These are phyloP conservation scores for Phialophora verrucosa DNA, from an alignment of 2,329 filamentous ascomycete genomes.

Conservation along the genomic window DNA sequence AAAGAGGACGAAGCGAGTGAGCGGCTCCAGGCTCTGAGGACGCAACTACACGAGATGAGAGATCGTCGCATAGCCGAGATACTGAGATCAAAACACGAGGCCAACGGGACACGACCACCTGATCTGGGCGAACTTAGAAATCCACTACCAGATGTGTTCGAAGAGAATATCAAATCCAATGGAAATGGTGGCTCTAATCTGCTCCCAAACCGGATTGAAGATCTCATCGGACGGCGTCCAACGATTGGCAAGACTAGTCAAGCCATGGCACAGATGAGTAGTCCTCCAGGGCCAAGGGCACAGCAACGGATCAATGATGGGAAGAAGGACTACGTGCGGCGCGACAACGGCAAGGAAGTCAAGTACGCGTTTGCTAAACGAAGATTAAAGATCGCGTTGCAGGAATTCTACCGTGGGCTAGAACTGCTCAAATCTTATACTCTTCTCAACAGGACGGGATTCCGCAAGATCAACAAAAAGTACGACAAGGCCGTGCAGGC, in stretches of 20 bases:
- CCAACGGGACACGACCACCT: not conserved
- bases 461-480: slow-evolving; percentile 98
- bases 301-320: slow-evolving; percentile 41
- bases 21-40: slow-evolving; percentile 71
- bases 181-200: slow-evolving; percentile 41
- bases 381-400: slow-evolving; percentile 86
- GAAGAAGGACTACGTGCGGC: slow-evolving; percentile 58
- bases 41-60: slow-evolving; percentile 92
- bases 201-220: slow-evolving; percentile 47
- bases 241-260: slow-evolving; percentile 63
- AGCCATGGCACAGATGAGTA: slow-evolving; percentile 53
- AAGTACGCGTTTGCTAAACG: slow-evolving; percentile 86
- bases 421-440: slow-evolving; percentile 93
- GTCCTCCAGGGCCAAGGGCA: slow-evolving; percentile 47
- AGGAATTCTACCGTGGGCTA: slow-evolving; percentile 90
- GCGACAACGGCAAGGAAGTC: slow-evolving; percentile 61
- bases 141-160: slow-evolving; percentile 32
- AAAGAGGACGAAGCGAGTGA: slow-evolving; percentile 86
- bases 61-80: slow-evolving; percentile 78
- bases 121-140: slow-evolving; percentile 23
- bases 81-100: slow-evolving; percentile 46
- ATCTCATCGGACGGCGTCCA: slow-evolving; percentile 51
- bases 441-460: slow-evolving; percentile 86
- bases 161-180: slow-evolving; percentile 36
- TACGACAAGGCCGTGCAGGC: slow-evolving; percentile 90